These are phyloP conservation scores for Gracilaria gracilis DNA, from an alignment of 23 red algal genomes.

Conservation along the genomic window DNA sequence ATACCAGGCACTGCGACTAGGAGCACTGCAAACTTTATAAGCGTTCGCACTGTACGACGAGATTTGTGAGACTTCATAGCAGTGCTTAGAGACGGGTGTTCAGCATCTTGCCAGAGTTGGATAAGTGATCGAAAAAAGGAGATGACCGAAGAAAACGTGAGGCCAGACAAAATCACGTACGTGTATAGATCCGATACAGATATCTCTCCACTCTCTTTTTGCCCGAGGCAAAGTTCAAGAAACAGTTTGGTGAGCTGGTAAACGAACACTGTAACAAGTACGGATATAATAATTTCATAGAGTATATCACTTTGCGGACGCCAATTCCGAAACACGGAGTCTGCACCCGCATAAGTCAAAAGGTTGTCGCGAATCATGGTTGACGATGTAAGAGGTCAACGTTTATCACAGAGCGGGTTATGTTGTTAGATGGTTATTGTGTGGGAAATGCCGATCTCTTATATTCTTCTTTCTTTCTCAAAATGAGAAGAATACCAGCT, in stretches of 20 bases:
- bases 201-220: constrained; percentile 26
- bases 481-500: neutral
- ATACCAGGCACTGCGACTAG: neutral
- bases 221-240: constrained; percentile 17
- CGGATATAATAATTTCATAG: constrained; percentile 3
- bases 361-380: constrained; percentile 19
- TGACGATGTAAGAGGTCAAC: neutral
- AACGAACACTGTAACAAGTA: constrained; percentile 18
- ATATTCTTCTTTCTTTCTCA: neutral
- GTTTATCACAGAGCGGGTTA: neutral
- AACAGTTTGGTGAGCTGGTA: constrained; percentile 19
- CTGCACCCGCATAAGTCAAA: constrained; percentile 1
- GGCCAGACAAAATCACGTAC: constrained; percentile 11
- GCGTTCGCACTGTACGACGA: neutral
- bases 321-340: constrained; percentile 22
- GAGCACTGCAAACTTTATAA: constrained; percentile 11
- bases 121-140: constrained; percentile 4
- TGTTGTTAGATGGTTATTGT: neutral
- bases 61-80: constrained; percentile 1
- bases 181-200: neutral
- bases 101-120: neutral
- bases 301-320: neutral
- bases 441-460: neutral
- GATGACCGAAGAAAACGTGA: neutral
- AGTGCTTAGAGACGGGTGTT: neutral